Evolutionary conservation across 345 rosid genomes (phyloP).

Genomic region (Orychophragmus violaceus): DNA sequence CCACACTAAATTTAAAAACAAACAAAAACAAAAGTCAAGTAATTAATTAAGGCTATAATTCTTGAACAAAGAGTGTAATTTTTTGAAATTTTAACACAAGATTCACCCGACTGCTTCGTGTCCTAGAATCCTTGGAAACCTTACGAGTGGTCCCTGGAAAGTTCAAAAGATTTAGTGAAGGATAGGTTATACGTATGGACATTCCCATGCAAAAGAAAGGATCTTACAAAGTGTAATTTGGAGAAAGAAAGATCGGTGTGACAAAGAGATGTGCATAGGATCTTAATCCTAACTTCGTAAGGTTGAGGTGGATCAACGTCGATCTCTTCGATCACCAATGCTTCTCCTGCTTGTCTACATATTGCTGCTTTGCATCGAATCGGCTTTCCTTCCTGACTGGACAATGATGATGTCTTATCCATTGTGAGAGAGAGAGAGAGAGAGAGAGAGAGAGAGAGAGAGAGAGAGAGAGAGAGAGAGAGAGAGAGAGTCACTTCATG

Average conservation of each 20-base stretch:
- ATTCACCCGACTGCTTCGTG: slow-evolving; percentile 70
- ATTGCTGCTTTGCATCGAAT: slow-evolving; percentile 70
- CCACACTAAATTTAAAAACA: slow-evolving; percentile 38
- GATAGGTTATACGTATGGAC: neutral
- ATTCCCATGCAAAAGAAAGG: neutral
- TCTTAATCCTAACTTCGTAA: slow-evolving; percentile 61
- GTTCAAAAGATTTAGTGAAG: neutral
- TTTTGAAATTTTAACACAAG: neutral
- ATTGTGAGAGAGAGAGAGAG: neutral
- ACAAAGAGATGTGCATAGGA: slow-evolving; percentile 66
- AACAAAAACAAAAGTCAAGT: neutral
- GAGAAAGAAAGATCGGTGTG: slow-evolving; percentile 48
- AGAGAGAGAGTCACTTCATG: neutral
- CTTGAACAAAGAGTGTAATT: neutral
- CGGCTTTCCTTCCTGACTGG: slow-evolving; percentile 30
- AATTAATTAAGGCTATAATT: neutral
- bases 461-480: neutral
- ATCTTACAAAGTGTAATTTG: slow-evolving; percentile 37
- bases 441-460: neutral
- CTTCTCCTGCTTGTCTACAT: slow-evolving; percentile 43
- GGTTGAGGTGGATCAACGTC: slow-evolving; percentile 61
- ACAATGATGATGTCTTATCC: neutral
- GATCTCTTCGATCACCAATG: slow-evolving; percentile 55
- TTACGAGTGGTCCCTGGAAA: slow-evolving; percentile 37
- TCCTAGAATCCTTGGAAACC: slow-evolving; percentile 58